Evolutionary conservation across 805 yeast species (phyloP).

Genomic region (Hanseniaspora meyeri): DNA sequence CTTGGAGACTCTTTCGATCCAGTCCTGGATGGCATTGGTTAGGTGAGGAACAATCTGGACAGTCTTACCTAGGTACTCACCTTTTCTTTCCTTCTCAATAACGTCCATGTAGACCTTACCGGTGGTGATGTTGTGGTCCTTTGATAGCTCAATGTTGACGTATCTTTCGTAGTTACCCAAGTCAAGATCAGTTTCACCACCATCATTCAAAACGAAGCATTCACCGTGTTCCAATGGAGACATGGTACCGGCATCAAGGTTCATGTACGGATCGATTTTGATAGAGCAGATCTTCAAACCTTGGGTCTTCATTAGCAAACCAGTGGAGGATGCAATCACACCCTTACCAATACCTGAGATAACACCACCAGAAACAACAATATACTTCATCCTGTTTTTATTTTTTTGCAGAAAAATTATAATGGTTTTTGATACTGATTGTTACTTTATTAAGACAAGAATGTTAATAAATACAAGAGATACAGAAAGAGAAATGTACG

Average conservation of each 20-base stretch:
- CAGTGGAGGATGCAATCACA: slow-evolving; percentile 94
- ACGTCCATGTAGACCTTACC: slow-evolving; percentile 94
- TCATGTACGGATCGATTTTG: slow-evolving; percentile 98
- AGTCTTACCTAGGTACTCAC: slow-evolving; percentile 97
- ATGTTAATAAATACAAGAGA: no score
- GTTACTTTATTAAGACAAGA: no score
- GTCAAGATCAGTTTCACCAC: slow-evolving; percentile 98
- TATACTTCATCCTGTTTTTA: slow-evolving; percentile 71
- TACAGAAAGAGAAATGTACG: not conserved
- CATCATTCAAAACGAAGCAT: slow-evolving; percentile 93
- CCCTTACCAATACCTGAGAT: slow-evolving; percentile 99
- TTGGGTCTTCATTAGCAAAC: slow-evolving; percentile 80
- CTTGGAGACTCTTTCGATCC: slow-evolving; percentile 88
- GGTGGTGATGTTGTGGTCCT: slow-evolving; percentile 93
- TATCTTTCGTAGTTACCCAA: slow-evolving; percentile 97
- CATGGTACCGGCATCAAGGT: slow-evolving; percentile 99
- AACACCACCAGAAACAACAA: slow-evolving; percentile 98
- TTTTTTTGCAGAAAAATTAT: not conserved
- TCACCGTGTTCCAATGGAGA: slow-evolving; percentile 98
- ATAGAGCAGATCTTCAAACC: slow-evolving; percentile 94
- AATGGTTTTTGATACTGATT: not conserved
- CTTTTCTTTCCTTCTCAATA: slow-evolving; percentile 86
- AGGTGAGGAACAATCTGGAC: slow-evolving; percentile 98
- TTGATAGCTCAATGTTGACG: slow-evolving; percentile 81
- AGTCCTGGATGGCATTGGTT: slow-evolving; percentile 93